These are phyloP conservation scores for Plasmodium yoelii DNA, from an alignment of 169 alveolate genomes.

Conservation along the genomic window DNA sequence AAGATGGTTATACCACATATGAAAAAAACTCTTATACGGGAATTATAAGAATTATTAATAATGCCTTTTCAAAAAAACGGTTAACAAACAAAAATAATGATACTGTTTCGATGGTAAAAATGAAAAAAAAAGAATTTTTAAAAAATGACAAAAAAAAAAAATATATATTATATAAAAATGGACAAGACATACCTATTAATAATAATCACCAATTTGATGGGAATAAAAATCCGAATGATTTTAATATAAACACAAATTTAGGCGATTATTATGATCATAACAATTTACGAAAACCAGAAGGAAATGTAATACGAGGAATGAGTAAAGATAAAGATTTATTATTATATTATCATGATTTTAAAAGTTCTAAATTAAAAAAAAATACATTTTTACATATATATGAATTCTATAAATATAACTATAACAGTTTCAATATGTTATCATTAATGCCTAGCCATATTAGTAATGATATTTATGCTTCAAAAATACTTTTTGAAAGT, in stretches of 20 bases:
- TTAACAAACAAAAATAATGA: conserved; percentile 1
- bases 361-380: conserved; percentile 35
- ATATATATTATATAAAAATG: conserved; percentile 21
- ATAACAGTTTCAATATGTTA: conserved; percentile 27
- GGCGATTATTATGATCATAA: conserved; percentile 4
- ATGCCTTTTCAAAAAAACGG: conserved; percentile 14
- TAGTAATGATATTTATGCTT: conserved; percentile 27
- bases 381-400: conserved; percentile 53
- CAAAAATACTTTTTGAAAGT: conserved; percentile 77
- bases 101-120: conserved; percentile 5
- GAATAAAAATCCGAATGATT: background rate
- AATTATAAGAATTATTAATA: conserved; percentile 45
- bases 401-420: conserved; percentile 53
- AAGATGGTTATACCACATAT: background rate
- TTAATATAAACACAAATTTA: background rate
- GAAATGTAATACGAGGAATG: conserved; percentile 2
- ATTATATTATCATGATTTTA: conserved; percentile 75
- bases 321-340: conserved; percentile 40
- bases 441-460: conserved; percentile 74
- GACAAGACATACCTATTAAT: conserved; percentile 8
- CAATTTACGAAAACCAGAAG: conserved; percentile 17
- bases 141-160: conserved; percentile 19
- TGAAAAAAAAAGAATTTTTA: background rate
- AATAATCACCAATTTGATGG: background rate
- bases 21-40: conserved; percentile 39